Percentiles rank a stretch among this genome's conserved stretches.
phyloP scores from a whole-genome alignment of 2,329 filamentous ascomycete genomes.

The Ophiostoma australiae region DNA sequence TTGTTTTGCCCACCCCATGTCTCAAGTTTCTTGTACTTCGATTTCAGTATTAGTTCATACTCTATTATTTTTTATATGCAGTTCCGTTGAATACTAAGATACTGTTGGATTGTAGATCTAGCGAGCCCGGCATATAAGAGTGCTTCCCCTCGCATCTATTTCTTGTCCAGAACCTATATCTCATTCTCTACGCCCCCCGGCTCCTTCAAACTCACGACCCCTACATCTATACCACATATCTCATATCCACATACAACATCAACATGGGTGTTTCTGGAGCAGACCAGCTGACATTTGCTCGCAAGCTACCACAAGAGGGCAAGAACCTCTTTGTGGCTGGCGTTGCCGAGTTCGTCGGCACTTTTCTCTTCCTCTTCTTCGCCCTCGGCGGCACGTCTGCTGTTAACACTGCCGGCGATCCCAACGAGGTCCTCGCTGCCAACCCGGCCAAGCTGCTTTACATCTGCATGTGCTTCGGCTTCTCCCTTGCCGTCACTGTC shows the following conservation, averaged over 20 bases:
- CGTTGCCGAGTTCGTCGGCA: conserved; percentile 49
- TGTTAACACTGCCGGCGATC: conserved; percentile 29
- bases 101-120: not conserved
- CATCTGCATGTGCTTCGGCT: conserved; percentile 47
- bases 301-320: conserved; percentile 22
- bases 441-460: conserved; percentile 42
- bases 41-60: not conserved
- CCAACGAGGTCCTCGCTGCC: conserved; percentile 26
- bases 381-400: conserved; percentile 32
- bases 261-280: conserved; percentile 16
- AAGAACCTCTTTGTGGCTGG: conserved; percentile 40
- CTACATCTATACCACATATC: not conserved
- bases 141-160: not conserved
- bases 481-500: conserved; percentile 49
- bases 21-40: conserved; percentile 14
- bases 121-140: not conserved
- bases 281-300: conserved; percentile 20
- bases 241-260: not conserved
- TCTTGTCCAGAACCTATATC: not conserved
- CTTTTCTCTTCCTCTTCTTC: conserved; percentile 49
- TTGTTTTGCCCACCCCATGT: conserved; percentile 15
- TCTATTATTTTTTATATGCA: not conserved
- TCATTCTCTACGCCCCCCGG: not conserved
- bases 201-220: not conserved
- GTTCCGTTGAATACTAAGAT: not conserved